Evolutionary conservation across 1,284 basidiomycete species (phyloP).

Genomic region (Porogramme epimiltina): DNA sequence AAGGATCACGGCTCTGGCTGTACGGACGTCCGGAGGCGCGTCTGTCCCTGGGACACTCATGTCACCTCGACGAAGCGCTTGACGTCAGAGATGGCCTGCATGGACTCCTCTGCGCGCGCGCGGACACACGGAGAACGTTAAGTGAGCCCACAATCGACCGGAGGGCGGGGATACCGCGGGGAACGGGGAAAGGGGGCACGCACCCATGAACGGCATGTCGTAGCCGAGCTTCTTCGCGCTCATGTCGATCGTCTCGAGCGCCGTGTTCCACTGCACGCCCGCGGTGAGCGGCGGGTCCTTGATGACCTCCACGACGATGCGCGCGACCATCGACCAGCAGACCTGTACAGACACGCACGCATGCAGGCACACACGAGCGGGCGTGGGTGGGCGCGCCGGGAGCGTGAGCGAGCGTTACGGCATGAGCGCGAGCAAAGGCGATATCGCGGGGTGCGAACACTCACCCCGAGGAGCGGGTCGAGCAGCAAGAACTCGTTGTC

Average conservation of each 20-base stretch:
- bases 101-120: constrained; percentile 8
- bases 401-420: neutral
- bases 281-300: constrained; percentile 2
- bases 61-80: constrained; percentile 12
- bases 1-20: too few species aligned
- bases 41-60: neutral
- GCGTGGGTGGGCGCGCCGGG: too few species aligned
- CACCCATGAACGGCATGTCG: constrained; percentile 21
- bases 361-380: neutral
- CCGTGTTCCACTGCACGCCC: constrained; percentile 13
- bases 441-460: neutral
- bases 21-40: too few species aligned
- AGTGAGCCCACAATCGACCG: neutral
- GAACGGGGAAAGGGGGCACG: neutral
- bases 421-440: neutral
- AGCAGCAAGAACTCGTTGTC: constrained; percentile 25
- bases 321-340: constrained; percentile 21
- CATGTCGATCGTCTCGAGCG: constrained; percentile 14
- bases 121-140: neutral
- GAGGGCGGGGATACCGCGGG: neutral
- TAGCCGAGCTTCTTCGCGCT: constrained; percentile 18
- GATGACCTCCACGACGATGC: constrained; percentile 16
- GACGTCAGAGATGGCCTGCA: constrained; percentile 15
- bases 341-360: constrained; percentile 9
- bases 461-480: constrained; percentile 26